These are phyloP conservation scores for Cladophialophora yegresii DNA, from an alignment of 2,329 filamentous ascomycete species.

Conservation along the genomic window DNA sequence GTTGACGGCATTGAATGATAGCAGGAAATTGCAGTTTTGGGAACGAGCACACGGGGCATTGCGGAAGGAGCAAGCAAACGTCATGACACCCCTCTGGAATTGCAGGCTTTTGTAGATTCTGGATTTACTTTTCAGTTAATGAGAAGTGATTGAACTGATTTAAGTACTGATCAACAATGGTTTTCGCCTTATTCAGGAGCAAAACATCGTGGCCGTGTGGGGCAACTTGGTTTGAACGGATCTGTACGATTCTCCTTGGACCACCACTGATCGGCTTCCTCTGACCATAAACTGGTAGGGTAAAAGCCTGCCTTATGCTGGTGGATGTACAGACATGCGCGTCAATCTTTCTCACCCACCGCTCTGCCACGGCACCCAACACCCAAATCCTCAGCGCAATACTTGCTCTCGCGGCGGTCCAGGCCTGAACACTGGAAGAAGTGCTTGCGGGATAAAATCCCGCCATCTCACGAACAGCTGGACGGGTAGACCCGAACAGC, in stretches of 20 bases:
- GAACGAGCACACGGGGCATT: not conserved
- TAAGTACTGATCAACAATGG: not conserved
- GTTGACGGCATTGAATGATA: slow-evolving; percentile 26
- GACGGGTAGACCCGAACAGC: not conserved
- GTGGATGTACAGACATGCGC: not conserved
- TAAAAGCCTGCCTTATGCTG: not conserved
- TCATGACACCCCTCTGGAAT: not conserved
- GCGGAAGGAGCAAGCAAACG: not conserved
- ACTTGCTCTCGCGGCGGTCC: not conserved
- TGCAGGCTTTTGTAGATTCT: not conserved
- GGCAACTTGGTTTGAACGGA: not conserved
- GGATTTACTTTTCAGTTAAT: slow-evolving; percentile 1
- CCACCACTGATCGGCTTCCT: not conserved
- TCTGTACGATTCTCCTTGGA: not conserved
- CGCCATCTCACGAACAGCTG: not conserved
- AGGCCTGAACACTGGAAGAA: not conserved
- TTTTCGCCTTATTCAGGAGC: not conserved
- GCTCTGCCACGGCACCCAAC: not conserved
- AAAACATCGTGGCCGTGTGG: not conserved
- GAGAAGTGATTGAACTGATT: not conserved
- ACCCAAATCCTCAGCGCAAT: not conserved
- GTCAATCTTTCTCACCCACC: not conserved
- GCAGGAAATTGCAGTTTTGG: not conserved
- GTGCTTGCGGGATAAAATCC: not conserved
- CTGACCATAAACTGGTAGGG: not conserved